These are phyloP conservation scores for Entamoeba nuttalli DNA, from an alignment of 208 protist species.

Conservation along the genomic window DNA sequence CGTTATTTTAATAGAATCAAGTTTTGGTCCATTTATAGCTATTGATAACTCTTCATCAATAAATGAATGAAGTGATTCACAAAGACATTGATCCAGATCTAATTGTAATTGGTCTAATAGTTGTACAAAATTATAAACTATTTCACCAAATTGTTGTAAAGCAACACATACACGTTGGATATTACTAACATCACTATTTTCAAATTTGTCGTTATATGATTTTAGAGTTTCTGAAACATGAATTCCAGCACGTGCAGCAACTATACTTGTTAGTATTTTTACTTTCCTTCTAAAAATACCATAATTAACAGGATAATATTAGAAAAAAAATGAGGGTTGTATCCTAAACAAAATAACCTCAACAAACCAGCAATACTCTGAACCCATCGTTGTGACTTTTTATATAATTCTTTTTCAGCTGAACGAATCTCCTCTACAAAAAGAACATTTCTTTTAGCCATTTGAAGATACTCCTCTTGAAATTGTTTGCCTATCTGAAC, in stretches of 20 bases:
- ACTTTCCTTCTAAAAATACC: not conserved
- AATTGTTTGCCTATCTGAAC: too few species aligned
- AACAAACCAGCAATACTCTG: not conserved
- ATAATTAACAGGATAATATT: not conserved
- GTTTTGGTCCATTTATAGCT: not conserved
- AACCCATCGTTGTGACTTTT: not conserved
- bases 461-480: not conserved
- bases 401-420: not conserved
- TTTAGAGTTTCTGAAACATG: not conserved
- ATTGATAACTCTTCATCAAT: not conserved
- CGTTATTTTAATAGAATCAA: too few species aligned
- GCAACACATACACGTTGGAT: not conserved
- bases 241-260: not conserved
- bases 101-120: not conserved
- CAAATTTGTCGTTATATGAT: not conserved
- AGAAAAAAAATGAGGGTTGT: too few species aligned
- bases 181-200: not conserved
- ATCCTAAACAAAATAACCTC: not conserved
- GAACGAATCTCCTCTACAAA: not conserved
- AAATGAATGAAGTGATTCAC: not conserved
- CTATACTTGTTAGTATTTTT: not conserved
- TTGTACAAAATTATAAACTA: not conserved
- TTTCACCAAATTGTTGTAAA: not conserved
- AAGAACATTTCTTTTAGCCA: not conserved
- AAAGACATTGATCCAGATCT: not conserved